Evolutionary conservation across 768 basidiomycete species (phyloP), one percentile per base, ranked within the genome.

Genomic region (Cystofilobasidium capitatum): DNA sequence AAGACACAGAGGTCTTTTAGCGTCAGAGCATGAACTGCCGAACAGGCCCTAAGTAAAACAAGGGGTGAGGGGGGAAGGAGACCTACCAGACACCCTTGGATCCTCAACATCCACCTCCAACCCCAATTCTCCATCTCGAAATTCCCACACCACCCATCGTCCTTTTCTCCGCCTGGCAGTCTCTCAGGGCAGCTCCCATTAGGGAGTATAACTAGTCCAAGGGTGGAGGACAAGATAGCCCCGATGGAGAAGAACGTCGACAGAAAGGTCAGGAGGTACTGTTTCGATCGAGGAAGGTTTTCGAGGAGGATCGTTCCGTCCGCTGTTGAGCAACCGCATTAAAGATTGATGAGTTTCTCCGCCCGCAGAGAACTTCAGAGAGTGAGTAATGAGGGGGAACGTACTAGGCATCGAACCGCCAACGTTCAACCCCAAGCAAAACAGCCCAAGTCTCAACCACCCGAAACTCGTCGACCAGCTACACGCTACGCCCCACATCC

Each of bases 351-450:
- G 7, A 4, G 3, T 29, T 59, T 20, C 20, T 17, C n/a, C 29
- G 47, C 22, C n/a, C 47, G 29, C 47, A 36, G 33, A 16, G 5
- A 14, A 35, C 13, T n/a, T 51, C 8, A 22, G 37, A 39, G 60
- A 47, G 17, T 16, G 26, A 13, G 24, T 4, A 24, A 29, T 20
- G 26, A 22, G 61, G 4, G 94, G 83, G 0, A 91, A 97, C 8
- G 93, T 92, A 71, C 97, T 98, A 0, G 93, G 93, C 91, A 97
- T 94, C 0, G 49, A 90, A 87, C 45, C 92, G 62, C 94, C 96
- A 8, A 99, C 91, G 9, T 93, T 88, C 64, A 87, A 93, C 4
- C 96, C 94, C 0, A 99, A 81, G 51, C 90, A 81, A 76, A 98
- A 97, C 3, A 96, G 80, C 8, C 86, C 77, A 14, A 88, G 63